Evolutionary conservation across 2,329 filamentous ascomycete species (phyloP).

Genomic region (Cucurbitaria berberidis): DNA sequence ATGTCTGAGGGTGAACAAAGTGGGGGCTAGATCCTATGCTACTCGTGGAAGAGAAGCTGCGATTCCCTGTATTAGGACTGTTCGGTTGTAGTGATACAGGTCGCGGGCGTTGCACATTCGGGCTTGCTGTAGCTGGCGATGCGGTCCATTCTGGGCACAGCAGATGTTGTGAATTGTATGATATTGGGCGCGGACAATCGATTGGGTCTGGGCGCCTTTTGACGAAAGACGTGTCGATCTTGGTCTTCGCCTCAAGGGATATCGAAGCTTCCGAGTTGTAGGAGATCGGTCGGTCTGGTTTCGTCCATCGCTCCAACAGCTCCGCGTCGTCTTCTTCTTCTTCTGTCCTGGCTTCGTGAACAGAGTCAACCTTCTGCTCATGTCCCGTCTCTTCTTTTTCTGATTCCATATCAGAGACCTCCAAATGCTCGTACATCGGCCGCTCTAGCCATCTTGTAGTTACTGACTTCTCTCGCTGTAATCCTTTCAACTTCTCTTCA

Average conservation of each 20-base stretch:
- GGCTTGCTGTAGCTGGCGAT: constrained; percentile 25
- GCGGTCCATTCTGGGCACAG: constrained; percentile 31
- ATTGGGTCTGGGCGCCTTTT: constrained; percentile 22
- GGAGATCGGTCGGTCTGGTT: constrained; percentile 25
- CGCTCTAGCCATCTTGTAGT: constrained; percentile 38
- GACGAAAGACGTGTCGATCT: constrained; percentile 21
- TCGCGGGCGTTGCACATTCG: constrained; percentile 20
- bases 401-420: constrained; percentile 22
- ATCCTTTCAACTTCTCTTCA: constrained; percentile 20
- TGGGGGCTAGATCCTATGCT: constrained; percentile 23
- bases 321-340: constrained; percentile 14
- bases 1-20: constrained; percentile 22
- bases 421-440: constrained; percentile 30
- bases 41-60: constrained; percentile 23
- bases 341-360: background rate
- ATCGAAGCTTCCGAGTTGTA: constrained; percentile 22
- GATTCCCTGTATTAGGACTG: constrained; percentile 13
- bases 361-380: background rate
- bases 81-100: constrained; percentile 20
- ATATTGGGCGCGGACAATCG: constrained; percentile 21
- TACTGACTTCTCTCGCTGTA: constrained; percentile 31
- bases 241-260: constrained; percentile 16
- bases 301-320: constrained; percentile 24
- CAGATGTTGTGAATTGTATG: constrained; percentile 28
- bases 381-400: constrained; percentile 6